Evolutionary conservation across 257 asterid species (phyloP).

Genomic region (Knoxia roxburghii): DNA sequence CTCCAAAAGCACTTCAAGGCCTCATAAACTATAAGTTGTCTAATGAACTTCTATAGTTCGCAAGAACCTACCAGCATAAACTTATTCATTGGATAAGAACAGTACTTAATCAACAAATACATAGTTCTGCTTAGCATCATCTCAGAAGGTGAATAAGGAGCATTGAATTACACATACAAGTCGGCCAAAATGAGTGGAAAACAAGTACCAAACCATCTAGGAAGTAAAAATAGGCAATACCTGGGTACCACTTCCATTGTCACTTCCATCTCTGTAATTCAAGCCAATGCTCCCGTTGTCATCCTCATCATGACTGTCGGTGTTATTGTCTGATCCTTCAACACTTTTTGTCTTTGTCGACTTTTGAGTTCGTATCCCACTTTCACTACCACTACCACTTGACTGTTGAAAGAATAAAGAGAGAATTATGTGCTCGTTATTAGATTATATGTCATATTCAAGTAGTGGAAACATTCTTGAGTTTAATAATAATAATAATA

Average conservation of each 20-base stretch:
- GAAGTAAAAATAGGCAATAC: constrained; percentile 17
- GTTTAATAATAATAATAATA: neutral
- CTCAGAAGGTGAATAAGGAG: neutral
- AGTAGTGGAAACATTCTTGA: neutral
- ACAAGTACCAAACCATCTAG: neutral
- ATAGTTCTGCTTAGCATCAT: neutral
- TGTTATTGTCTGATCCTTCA: constrained; percentile 27
- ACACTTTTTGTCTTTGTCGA: constrained; percentile 31
- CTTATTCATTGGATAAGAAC: neutral
- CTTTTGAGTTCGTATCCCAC: constrained; percentile 39
- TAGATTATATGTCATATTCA: neutral
- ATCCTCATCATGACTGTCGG: constrained; percentile 36
- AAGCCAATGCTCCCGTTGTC: constrained; percentile 37
- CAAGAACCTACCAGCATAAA: constrained; percentile 1
- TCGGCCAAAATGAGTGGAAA: neutral
- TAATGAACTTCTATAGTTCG: neutral
- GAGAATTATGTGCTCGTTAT: neutral
- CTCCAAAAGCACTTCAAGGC: no score
- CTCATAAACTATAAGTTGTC: no score
- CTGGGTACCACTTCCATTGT: constrained; percentile 50
- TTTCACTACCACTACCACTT: constrained; percentile 50
- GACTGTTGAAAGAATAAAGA: constrained; percentile 27
- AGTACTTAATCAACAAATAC: neutral
- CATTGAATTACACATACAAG: neutral
- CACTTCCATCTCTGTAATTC: constrained; percentile 33